A percentile compares a stretch with the other conserved stretches of the same genome.
Conservation (phyloP, 495 filamentous ascomycete species). For the Podospora appendiculata region DNA sequence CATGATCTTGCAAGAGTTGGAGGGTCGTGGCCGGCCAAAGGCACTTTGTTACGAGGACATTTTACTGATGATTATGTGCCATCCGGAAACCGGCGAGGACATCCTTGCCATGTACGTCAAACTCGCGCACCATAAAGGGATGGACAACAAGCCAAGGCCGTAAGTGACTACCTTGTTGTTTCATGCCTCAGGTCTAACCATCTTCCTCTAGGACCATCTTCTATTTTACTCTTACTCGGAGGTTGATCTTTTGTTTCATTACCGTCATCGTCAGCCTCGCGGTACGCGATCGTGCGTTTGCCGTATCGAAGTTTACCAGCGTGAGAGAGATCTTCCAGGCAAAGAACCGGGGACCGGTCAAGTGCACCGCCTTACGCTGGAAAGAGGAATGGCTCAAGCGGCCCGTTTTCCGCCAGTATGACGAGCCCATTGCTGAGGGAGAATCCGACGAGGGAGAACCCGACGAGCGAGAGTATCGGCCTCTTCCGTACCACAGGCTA, state of each 20-base stretch:
- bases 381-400: neutral
- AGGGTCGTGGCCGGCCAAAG: constrained; percentile 5
- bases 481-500: constrained; percentile 3
- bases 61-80: constrained; percentile 14
- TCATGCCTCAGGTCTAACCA: neutral
- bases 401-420: neutral
- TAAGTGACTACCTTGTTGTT: neutral
- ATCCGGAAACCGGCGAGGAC: constrained; percentile 16
- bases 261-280: neutral
- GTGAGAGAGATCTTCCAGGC: neutral
- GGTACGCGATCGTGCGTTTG: neutral
- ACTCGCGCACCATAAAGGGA: constrained; percentile 9
- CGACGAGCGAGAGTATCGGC: too few species aligned
- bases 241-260: neutral
- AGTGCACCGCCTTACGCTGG: neutral
- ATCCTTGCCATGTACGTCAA: constrained; percentile 17
- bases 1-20: constrained; percentile 3
- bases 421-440: too few species aligned
- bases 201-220: neutral
- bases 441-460: too few species aligned
- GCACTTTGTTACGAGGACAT: constrained; percentile 23
- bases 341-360: neutral
- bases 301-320: neutral
- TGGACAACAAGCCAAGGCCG: neutral
- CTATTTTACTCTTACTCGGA: neutral